A percentile compares a stretch with the other conserved stretches of the same genome.
Evolutionary conservation across 140 eudicot species (phyloP).

Genomic region (Anethum foeniculum): DNA sequence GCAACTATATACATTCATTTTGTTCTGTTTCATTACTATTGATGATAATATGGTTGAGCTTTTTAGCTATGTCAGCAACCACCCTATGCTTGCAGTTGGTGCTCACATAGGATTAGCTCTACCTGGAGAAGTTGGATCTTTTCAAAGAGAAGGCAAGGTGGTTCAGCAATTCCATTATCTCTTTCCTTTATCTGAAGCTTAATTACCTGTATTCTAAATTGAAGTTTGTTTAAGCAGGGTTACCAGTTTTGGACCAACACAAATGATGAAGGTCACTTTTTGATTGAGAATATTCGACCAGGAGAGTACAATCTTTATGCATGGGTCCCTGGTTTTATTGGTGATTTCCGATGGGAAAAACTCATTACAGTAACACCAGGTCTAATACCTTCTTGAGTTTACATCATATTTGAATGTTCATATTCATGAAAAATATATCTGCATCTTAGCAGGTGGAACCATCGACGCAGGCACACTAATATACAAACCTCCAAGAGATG

Average conservation of each 20-base stretch:
- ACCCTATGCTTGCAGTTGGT: slow-evolving; percentile 40
- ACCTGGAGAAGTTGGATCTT: slow-evolving; percentile 78
- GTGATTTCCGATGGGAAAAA: slow-evolving; percentile 56
- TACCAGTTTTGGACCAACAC: slow-evolving; percentile 91
- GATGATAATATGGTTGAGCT: background rate
- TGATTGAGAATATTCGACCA: slow-evolving; percentile 40
- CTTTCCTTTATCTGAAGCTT: background rate
- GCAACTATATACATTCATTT: background rate
- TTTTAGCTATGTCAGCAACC: slow-evolving; percentile 35
- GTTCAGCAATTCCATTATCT: background rate
- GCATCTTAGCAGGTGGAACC: slow-evolving; percentile 36
- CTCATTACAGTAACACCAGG: slow-evolving; percentile 59
- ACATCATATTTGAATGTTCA: background rate
- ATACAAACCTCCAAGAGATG: slow-evolving; percentile 71
- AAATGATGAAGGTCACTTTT: slow-evolving; percentile 48
- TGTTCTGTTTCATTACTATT: background rate
- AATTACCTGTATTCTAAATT: background rate
- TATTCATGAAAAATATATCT: background rate
- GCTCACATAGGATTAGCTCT: slow-evolving; percentile 76
- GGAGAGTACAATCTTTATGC: slow-evolving; percentile 77
- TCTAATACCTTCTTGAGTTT: slow-evolving; percentile 3
- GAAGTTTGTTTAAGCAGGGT: slow-evolving; percentile 23
- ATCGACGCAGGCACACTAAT: slow-evolving; percentile 52
- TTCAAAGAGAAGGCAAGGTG: slow-evolving; percentile 95
- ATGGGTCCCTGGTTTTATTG: slow-evolving; percentile 75